Evolutionary conservation across 495 filamentous ascomycete genomes (phyloP), one percentile per base, ranked within the genome.

Genomic region (Polyplosphaeria fusca): DNA sequence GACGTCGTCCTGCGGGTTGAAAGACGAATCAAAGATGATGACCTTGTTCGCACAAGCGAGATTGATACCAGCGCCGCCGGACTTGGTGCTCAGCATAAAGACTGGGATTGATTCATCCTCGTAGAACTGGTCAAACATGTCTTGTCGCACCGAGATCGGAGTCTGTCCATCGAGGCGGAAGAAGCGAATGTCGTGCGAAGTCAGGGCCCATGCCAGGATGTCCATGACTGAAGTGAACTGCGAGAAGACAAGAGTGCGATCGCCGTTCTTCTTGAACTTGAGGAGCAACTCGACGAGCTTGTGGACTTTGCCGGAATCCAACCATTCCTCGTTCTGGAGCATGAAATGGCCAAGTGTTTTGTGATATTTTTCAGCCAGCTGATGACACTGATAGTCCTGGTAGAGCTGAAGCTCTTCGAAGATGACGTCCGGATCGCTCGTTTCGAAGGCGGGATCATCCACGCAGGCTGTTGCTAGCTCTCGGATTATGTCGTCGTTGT

Each of bases 1-100:
- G 0, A 93, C 79, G 66, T 98, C 93, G 52, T 96, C 91, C 69
- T 98, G 93, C 0, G 93, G 93, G 63, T 98, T 98, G 71, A 97
- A 96, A 25, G 81, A 86, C 47, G 86, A 88, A 70, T 98, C 93
- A 67, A 97, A 96, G 65, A 98, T 92, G 69, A 98, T 82, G 56
- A 98, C 91, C 75, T 95, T 96, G 73, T 97, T 97, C 2, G 93
- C 94, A 38, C 85, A 88, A 12, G 89, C 89, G 27, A 98, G 70
- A 71, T 98, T 98, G 73, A 98, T 95, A 14, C 93, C 93, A 2
- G 91, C 89, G 30, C 93, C 93, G 18, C 93, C 93, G 7, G 93
- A 90, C 55, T 88, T 92, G 5, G 93, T 98, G 0, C 88, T 92
- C 0, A 98, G 79, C 28, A 98, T 78, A 72, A 98, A 98, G 2